Evolutionary conservation across 495 filamentous ascomycete species (phyloP).

Genomic region (Neurospora intermedia): DNA sequence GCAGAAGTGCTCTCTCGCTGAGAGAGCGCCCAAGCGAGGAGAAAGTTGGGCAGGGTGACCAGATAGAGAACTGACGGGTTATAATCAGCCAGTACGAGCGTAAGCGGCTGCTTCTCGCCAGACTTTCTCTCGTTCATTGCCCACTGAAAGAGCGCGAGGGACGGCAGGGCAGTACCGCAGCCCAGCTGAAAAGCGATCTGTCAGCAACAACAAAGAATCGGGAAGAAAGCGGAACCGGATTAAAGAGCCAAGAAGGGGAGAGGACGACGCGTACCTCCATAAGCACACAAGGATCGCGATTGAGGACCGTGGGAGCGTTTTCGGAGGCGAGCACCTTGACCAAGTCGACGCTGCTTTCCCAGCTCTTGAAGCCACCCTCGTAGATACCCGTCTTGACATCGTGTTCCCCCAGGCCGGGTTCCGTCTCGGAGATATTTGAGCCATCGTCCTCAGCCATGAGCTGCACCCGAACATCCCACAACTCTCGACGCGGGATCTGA

Average conservation of each 20-base stretch:
- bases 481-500: conserved; percentile 67
- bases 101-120: conserved; percentile 27
- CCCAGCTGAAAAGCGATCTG: conserved; percentile 52
- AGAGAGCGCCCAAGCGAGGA: conserved; percentile 65
- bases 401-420: conserved; percentile 56
- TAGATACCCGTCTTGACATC: conserved; percentile 88
- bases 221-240: background rate
- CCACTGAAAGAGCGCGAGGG: conserved; percentile 63
- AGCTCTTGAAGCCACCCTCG: conserved; percentile 98
- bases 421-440: conserved; percentile 23
- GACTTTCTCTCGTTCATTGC: conserved; percentile 33
- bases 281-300: conserved; percentile 37
- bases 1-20: conserved; percentile 18
- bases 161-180: conserved; percentile 82
- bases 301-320: conserved; percentile 49
- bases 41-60: conserved; percentile 79
- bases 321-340: conserved; percentile 51
- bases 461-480: conserved; percentile 90
- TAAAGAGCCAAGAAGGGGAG: background rate
- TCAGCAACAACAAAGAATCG: conserved; percentile 9
- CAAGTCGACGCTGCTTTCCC: conserved; percentile 89
- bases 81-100: conserved; percentile 78
- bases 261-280: conserved; percentile 55
- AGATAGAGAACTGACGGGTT: conserved; percentile 76
- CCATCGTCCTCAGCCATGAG: conserved; percentile 75